These are phyloP conservation scores for Pleurostoma richardsiae DNA, from an alignment of 2,329 filamentous ascomycete species.

Conservation along the genomic window DNA sequence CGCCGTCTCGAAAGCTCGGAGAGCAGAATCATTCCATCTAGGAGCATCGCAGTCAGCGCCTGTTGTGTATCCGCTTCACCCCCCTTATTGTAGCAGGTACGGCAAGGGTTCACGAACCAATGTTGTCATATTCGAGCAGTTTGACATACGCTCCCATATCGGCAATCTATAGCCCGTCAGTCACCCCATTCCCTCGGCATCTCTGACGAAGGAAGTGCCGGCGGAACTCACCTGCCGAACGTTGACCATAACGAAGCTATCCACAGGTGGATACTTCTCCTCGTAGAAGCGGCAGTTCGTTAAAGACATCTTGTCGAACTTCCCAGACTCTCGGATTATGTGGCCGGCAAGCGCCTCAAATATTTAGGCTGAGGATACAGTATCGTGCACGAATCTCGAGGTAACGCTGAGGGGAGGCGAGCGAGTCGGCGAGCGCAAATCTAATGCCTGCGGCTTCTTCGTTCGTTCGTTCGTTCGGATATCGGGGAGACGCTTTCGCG, in stretches of 20 bases:
- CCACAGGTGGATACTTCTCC: conserved; percentile 84
- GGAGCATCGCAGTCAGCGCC: too few relatives aligned
- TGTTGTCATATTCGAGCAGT: conserved; percentile 98
- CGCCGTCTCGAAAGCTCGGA: conserved; percentile 96
- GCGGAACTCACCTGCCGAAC: conserved; percentile 76
- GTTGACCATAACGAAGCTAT: conserved; percentile 99
- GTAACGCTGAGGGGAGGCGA: too few relatives aligned
- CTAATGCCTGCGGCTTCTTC: too few relatives aligned
- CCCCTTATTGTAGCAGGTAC: too few relatives aligned
- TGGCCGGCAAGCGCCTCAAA: too few relatives aligned
- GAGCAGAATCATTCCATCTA: conserved; percentile 97
- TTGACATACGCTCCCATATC: conserved; percentile 99
- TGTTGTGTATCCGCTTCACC: too few relatives aligned
- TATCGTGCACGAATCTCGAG: too few relatives aligned
- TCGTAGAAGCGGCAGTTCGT: conserved; percentile 36
- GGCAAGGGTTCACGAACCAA: conserved; percentile 28
- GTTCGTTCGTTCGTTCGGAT: too few relatives aligned
- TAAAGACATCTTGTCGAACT: conserved; percentile 25
- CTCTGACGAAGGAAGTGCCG: conserved; percentile 4
- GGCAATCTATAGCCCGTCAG: conserved; percentile 62
- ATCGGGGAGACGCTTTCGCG: too few relatives aligned
- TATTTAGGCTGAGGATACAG: too few relatives aligned
- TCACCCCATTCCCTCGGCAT: conserved; percentile 11
- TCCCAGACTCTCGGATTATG: too few relatives aligned
- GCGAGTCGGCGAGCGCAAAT: too few relatives aligned